Evolutionary conservation across 306 rosid species (phyloP).

Genomic region (Pueraria montana): DNA sequence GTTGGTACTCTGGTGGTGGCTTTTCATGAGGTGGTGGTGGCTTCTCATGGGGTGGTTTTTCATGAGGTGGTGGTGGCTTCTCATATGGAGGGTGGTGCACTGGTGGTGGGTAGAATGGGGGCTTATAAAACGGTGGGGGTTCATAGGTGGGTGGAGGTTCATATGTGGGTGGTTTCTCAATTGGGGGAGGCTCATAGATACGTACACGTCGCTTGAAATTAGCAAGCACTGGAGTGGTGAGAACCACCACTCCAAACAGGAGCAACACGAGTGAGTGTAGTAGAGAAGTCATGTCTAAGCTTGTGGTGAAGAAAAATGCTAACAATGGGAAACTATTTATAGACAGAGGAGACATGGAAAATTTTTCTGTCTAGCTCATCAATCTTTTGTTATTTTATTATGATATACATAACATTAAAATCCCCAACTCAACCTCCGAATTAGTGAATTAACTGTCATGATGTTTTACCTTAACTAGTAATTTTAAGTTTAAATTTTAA

Average conservation of each 20-base stretch:
- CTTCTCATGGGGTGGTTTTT: neutral
- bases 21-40: neutral
- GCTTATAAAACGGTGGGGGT: neutral
- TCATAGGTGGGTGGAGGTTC: slow-evolving; percentile 16
- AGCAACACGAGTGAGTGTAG: slow-evolving; percentile 27
- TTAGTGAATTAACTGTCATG: too few relatives aligned
- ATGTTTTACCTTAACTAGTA: too few relatives aligned
- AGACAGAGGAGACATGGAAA: neutral
- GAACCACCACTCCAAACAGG: slow-evolving; percentile 41
- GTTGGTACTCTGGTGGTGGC: neutral
- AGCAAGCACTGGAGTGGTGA: slow-evolving; percentile 48
- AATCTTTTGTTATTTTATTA: neutral
- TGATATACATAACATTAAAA: too few relatives aligned
- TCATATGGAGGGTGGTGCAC: neutral
- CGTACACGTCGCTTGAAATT: neutral
- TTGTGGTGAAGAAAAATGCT: slow-evolving; percentile 26
- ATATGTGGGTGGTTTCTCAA: slow-evolving; percentile 14
- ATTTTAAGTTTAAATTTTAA: too few relatives aligned
- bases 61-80: neutral
- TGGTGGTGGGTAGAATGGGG: slow-evolving; percentile 5
- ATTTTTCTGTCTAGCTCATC: neutral
- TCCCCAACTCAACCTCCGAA: too few relatives aligned
- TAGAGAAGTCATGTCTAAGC: slow-evolving; percentile 26
- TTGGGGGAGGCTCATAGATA: slow-evolving; percentile 34
- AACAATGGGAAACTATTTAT: slow-evolving; percentile 35